Base-by-base conservation (phyloP, 176 grass and related monocot species). In the Pontederia crassipes region DNA sequence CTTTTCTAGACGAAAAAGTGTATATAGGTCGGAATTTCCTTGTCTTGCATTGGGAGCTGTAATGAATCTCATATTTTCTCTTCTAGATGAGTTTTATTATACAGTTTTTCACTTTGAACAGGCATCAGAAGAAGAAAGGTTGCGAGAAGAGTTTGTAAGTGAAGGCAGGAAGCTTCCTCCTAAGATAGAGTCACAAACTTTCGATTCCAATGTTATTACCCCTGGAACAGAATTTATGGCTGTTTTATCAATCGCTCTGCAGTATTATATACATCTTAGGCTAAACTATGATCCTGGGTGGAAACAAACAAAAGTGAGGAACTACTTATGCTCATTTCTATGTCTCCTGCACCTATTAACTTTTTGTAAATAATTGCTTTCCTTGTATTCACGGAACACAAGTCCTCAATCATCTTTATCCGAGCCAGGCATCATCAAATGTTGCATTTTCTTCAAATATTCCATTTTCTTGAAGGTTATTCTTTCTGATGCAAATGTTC, bases 401-500 rank as follows among this genome's bases (percentile, higher is more conserved):
- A 55, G 35, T n/a, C 28, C 11, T 14, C 12, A 13, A 59, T 28
- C 13, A 40, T 26, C 29, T 35, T 45, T 2, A 52, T 60, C 3
- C 57, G 52, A 2, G 4, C 4, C 29, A 35, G 29, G 4, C n/a
- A n/a, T n/a, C 26, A 32, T 5, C 52, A 53, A 69, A 49, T 49
- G 4, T 65, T 12, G 52, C 16, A 59, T 71, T 11, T 59, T 59
- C 75, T 8, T 85, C 81, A n/a, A n/a, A 66, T 81, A 57, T 72
- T 82, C 68, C 65, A 70, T 65, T 85, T 59, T 80, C 78, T 80
- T 81, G 79, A 92, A 98, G 93, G 93, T 98, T 83, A 83, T 98
- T 57, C 82, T 98, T 52, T 98, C 93, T 88, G 93, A 98, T 87
- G 93, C 93, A 59, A 98, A 98, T 98, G 93, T 85, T 88, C 87